Base-by-base conservation (phyloP, 2,329 filamentous ascomycete species). In the Microdochium paspali region DNA sequence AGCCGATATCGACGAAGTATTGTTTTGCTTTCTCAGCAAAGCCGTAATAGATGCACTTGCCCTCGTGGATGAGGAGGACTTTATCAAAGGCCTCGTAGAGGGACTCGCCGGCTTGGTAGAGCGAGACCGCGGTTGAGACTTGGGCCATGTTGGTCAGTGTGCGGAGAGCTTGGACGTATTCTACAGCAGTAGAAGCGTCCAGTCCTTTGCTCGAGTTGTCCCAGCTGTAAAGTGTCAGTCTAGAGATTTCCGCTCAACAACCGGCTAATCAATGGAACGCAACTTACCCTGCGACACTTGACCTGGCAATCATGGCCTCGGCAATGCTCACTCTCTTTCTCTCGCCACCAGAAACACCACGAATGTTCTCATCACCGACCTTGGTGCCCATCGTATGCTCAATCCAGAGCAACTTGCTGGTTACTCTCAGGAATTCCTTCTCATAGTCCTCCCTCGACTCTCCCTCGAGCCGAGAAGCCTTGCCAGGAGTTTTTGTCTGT, bases 251-350 rank as follows among this genome's bases (percentile, higher is more conserved):
- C n/a, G n/a, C n/a, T n/a, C n/a, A n/a, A n/a, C n/a, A n/a, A n/a
- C n/a, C n/a, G n/a, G n/a, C n/a, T n/a, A n/a, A n/a, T n/a, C n/a
- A n/a, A n/a, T n/a, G n/a, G n/a, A n/a, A n/a, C n/a, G n/a, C n/a
- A n/a, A n/a, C n/a, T n/a, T n/a, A n/a, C 9, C 35, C 35, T 60
- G 87, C 82, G 2, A 79, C 69, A 39, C 74, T 80, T 2, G 79
- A 77, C n/a, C 71, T 64, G 1, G 69, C 71, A 10, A 76, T 73
- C 49, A 85, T 78, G 5, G 82, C 83, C 63, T 90, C 85, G 7
- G 82, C 84, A 53, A 90, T 87, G 45, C 79, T 84, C 5, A 90
- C 85, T 59, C 87, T 80, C 65, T 90, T 88, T 52, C 80, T 72
- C 58, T 85, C 81, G 31, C 81, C 81, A 10, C 81, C 81, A 21